Evolutionary conservation across 495 filamentous ascomycete species (phyloP), one percentile per base, ranked within the genome.

Genomic region (Hypoxylon intermedium): DNA sequence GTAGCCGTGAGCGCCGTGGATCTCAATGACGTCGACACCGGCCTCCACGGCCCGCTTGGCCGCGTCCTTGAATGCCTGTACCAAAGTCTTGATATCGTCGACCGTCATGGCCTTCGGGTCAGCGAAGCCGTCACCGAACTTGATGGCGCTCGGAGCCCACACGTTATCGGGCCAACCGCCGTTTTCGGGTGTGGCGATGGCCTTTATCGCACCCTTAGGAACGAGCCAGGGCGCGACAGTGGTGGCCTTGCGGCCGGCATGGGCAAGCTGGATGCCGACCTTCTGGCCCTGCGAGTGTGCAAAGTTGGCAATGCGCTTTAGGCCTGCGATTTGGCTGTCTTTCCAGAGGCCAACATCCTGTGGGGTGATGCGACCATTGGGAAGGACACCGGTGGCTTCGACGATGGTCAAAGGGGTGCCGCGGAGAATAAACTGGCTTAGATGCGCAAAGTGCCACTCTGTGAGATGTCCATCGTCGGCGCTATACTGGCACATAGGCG

Each of bases 161-260:
- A 91, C 83, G 59, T 90, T 77, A 13, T 87, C 80, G 0, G 83
- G 84, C 91, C 91, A 95, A 24, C 80, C 79, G 12, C 82, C 82
- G n/a, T 79, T 73, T 46, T 79, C 73, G 6, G 77, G 74, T 0
- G 82, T 75, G 9, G 78, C 78, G 7, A 84, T 67, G 23, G 75
- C 74, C 42, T 59, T 65, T 30, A 44, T 42, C 13, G 38, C 41
- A 36, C 6, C 53, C 23, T 37, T 28, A 44, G 42, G 44, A 26
- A 68, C 73, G 12, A 87, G 41, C 87, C 86, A 91, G 0, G 87
- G 87, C 0, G 85, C 77, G 1, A 85, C 67, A 0, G 79, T 84
- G 61, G 83, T 86, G 1, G 83, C 87, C 72, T 93, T 93, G 37
- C 89, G 80, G 11, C 89, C 89, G 16, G 88, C 88, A 65, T 93